Evolutionary conservation across 352 stramenopile genomes (phyloP).

Genomic region (Phytophthora multivora): DNA sequence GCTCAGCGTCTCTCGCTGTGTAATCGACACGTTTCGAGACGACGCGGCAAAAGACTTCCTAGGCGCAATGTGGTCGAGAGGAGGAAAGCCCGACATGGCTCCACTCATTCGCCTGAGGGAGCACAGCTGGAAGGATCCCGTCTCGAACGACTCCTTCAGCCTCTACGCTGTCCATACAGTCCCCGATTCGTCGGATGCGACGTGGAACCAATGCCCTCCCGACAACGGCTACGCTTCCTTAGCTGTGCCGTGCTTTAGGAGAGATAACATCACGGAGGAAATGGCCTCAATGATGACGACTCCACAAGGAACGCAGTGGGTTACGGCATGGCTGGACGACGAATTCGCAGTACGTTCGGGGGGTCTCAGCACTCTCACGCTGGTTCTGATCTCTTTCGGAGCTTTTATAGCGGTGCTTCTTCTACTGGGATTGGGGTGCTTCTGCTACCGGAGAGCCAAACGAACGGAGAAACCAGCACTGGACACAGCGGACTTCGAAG

Average conservation of each 20-base stretch:
- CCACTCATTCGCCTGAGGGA: slow-evolving; percentile 25
- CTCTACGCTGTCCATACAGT: slow-evolving; percentile 34
- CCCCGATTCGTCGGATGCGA: slow-evolving; percentile 1
- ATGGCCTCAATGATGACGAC: slow-evolving; percentile 15
- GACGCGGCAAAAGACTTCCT: background rate
- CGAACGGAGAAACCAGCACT: background rate
- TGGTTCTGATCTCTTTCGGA: slow-evolving; percentile 14
- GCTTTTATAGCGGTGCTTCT: slow-evolving; percentile 8
- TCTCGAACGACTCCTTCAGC: slow-evolving; percentile 5
- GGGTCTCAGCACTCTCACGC: background rate
- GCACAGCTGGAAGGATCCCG: slow-evolving; percentile 20
- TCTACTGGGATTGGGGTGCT: background rate
- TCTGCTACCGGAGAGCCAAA: background rate
- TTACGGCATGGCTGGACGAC: slow-evolving; percentile 23
- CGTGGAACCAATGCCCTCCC: slow-evolving; percentile 13
- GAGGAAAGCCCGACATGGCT: slow-evolving; percentile 17
- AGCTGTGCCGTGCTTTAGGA: slow-evolving; percentile 18
- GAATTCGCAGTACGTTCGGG: slow-evolving; percentile 11
- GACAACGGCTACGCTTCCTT: slow-evolving; percentile 13
- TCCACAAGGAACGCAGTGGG: slow-evolving; percentile 10
- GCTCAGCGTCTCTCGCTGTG: slow-evolving; percentile 33
- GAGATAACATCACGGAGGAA: slow-evolving; percentile 3
- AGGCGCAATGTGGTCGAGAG: slow-evolving; percentile 32
- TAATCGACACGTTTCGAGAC: slow-evolving; percentile 25
- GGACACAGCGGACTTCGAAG: background rate